Conservation (phyloP, 768 basidiomycete species). For the Termitomyces sp. region DNA sequence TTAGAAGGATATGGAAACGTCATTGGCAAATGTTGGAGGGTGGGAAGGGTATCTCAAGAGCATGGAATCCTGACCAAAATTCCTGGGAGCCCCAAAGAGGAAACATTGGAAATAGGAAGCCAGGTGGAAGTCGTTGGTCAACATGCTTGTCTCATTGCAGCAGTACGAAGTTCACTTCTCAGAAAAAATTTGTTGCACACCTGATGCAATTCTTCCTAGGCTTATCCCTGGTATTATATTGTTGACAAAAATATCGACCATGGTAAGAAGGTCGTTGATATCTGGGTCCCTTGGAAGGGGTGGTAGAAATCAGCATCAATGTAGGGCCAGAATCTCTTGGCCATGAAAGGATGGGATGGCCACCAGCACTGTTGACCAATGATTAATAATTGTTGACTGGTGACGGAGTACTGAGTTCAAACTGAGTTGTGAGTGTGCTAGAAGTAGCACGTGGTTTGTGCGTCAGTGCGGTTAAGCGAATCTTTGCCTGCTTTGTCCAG, state of each 20-base stretch:
- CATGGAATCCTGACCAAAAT: conserved; percentile 58
- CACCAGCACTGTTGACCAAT: neutral
- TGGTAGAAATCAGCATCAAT: conserved; percentile 45
- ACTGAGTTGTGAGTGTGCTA: no score
- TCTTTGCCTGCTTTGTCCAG: neutral
- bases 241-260: conserved; percentile 56
- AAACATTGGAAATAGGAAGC: conserved; percentile 48
- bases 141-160: conserved; percentile 80
- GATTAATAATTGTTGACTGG: no score
- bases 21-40: conserved; percentile 55
- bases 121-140: conserved; percentile 73
- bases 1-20: conserved; percentile 69
- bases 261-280: conserved; percentile 57
- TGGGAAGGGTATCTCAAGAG: conserved; percentile 70
- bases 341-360: neutral
- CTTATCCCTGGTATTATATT: conserved; percentile 79
- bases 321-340: neutral
- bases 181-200: neutral
- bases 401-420: no score
- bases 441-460: conserved; percentile 6
- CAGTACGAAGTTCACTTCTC: conserved; percentile 28
- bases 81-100: conserved; percentile 19
- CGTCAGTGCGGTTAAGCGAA: neutral
- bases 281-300: conserved; percentile 91
- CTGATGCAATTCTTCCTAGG: conserved; percentile 20